A percentile compares a stretch with the other conserved stretches of the same genome.
phyloP scores from a whole-genome alignment of 768 basidiomycete species.

The Lepiota brunneoincarnata region DNA sequence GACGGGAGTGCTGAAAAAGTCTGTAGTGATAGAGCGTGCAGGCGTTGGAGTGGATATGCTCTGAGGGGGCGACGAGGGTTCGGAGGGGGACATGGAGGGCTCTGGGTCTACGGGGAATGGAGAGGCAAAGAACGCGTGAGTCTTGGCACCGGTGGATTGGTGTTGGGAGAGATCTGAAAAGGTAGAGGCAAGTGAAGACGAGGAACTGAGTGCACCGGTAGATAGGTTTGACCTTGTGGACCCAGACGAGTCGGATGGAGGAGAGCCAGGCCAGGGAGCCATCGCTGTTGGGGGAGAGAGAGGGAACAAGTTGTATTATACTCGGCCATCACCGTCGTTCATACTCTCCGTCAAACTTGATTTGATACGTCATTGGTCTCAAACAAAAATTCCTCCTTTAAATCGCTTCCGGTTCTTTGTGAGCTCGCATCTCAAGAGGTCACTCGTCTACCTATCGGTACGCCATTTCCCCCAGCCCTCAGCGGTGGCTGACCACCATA shows the following conservation, averaged over 20 bases:
- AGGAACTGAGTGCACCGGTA: constrained; percentile 9
- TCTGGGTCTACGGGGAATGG: constrained; percentile 32
- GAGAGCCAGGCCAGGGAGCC: not conserved
- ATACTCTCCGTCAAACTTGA: too few species aligned
- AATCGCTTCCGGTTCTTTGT: too few species aligned
- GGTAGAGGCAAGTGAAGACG: constrained; percentile 36
- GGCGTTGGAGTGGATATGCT: constrained; percentile 13
- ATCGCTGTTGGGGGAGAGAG: not conserved
- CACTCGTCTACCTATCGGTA: too few species aligned
- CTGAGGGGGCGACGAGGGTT: constrained; percentile 15
- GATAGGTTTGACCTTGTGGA: not conserved
- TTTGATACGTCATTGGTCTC: too few species aligned
- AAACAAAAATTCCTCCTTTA: too few species aligned
- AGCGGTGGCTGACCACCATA: too few species aligned
- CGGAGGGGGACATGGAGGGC: constrained; percentile 32
- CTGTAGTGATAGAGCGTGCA: constrained; percentile 23
- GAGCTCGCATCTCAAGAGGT: too few species aligned
- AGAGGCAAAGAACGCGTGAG: constrained; percentile 46
- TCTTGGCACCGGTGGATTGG: constrained; percentile 29
- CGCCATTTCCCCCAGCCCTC: too few species aligned
- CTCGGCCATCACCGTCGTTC: too few species aligned
- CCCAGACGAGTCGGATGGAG: constrained; percentile 3
- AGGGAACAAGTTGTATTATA: too few species aligned
- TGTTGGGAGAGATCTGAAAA: constrained; percentile 31
- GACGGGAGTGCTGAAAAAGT: constrained; percentile 28